These are phyloP conservation scores for Pseudogymnoascus sp. DNA, from an alignment of 2,329 filamentous ascomycete species.

Conservation along the genomic window DNA sequence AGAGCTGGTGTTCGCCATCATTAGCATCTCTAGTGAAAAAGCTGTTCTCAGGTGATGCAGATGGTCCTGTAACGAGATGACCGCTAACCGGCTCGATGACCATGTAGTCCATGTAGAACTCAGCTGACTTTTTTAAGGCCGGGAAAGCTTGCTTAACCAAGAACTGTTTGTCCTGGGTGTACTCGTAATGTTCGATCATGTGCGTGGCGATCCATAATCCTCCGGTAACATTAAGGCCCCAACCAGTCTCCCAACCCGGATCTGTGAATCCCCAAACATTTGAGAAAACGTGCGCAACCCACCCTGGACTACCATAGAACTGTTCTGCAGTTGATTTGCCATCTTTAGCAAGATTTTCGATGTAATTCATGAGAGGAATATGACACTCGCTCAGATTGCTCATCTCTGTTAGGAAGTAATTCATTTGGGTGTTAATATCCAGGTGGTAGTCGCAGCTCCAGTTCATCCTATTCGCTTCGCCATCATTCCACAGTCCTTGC, in stretches of 20 bases:
- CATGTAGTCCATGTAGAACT: constrained; percentile 20
- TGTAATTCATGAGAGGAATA: constrained; percentile 3
- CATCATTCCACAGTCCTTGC: neutral
- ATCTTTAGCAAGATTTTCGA: constrained; percentile 3
- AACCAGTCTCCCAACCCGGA: neutral
- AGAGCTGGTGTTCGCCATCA: no score
- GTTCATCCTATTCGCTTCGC: constrained; percentile 8
- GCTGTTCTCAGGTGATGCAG: constrained; percentile 29
- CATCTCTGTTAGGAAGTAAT: no score
- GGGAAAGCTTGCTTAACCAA: no score
- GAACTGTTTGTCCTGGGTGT: constrained; percentile 13
- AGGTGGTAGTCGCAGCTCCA: constrained; percentile 10
- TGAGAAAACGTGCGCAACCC: no score
- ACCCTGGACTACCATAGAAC: no score
- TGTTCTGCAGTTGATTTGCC: neutral
- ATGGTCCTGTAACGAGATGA: constrained; percentile 29
- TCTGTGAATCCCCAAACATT: no score
- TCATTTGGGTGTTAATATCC: neutral
- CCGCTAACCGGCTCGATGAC: constrained; percentile 30
- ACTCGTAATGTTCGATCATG: constrained; percentile 18
- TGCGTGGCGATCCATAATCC: constrained; percentile 17
- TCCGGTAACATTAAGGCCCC: constrained; percentile 5
- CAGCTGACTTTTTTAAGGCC: no score
- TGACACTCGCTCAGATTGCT: constrained; percentile 6
- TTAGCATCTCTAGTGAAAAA: constrained; percentile 14